Conservation (phyloP, 2,329 filamentous ascomycete genomes). For the Nemania sp. region DNA sequence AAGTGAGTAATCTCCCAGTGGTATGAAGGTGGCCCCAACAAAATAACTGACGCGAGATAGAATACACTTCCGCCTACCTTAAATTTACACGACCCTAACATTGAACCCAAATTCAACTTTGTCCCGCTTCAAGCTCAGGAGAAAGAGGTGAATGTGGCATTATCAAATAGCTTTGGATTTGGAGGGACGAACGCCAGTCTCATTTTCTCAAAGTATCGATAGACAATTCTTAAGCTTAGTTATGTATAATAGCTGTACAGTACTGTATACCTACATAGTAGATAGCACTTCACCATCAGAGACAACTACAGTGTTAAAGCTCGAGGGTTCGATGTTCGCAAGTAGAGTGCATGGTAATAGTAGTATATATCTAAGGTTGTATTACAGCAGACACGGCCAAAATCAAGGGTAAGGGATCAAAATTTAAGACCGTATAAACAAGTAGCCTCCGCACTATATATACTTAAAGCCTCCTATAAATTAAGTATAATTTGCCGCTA, state of each 20-base stretch:
- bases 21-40: background rate
- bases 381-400: no score
- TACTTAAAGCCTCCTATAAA: no score
- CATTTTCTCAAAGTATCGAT: conserved; percentile 69
- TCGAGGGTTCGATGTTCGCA: background rate
- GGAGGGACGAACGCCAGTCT: conserved; percentile 95
- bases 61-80: conserved; percentile 85
- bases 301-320: background rate
- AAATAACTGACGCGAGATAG: conserved; percentile 58
- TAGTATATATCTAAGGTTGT: background rate
- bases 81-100: conserved; percentile 77
- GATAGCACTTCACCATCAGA: background rate
- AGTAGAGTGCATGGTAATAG: background rate
- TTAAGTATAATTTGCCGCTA: no score
- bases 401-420: no score
- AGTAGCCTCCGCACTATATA: no score
- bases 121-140: conserved; percentile 79
- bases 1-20: conserved; percentile 67
- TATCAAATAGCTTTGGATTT: conserved; percentile 98
- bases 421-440: no score
- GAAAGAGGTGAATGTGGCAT: conserved; percentile 75
- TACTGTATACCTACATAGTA: background rate
- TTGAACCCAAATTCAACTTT: conserved; percentile 85
- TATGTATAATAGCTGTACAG: conserved; percentile 23
- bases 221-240: background rate